phyloP scores from a whole-genome alignment of 805 yeast species.

The Sugiyamaella smithiae region DNA sequence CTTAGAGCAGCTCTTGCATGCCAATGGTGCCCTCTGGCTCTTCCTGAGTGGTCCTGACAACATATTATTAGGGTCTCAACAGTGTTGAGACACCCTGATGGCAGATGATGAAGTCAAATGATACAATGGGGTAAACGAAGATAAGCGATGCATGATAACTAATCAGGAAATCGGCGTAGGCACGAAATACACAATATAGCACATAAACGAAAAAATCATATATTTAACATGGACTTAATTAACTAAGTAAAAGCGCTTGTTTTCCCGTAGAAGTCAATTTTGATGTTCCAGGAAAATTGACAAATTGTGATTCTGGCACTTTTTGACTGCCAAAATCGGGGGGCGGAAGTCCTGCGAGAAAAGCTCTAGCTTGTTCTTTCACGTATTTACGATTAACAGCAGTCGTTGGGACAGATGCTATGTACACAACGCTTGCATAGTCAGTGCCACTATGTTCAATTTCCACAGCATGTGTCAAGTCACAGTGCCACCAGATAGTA shows the following conservation, averaged over 20 bases:
- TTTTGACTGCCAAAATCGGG: not conserved
- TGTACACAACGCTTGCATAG: slow-evolving; percentile 41
- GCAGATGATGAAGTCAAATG: no score
- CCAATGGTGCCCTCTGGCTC: not conserved
- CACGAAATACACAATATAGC: no score
- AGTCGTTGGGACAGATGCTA: slow-evolving; percentile 38
- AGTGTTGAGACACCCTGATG: no score
- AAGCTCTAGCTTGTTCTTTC: slow-evolving; percentile 22
- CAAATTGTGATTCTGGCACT: not conserved
- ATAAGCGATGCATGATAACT: not conserved
- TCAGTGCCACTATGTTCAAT: slow-evolving; percentile 33
- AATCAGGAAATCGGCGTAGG: no score
- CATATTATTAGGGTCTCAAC: no score
- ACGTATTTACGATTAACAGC: slow-evolving; percentile 20
- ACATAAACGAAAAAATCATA: no score
- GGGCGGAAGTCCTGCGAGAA: slow-evolving; percentile 1
- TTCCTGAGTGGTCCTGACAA: not conserved
- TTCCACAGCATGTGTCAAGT: slow-evolving; percentile 42
- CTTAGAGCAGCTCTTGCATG: not conserved
- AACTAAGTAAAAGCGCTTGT: not conserved
- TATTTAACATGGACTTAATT: no score
- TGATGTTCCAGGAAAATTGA: not conserved
- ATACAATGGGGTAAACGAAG: no score
- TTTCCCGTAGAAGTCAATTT: not conserved
- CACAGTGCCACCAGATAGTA: slow-evolving; percentile 45